Percentiles rank a stretch among this genome's conserved stretches.
Evolutionary conservation across 179 eudicot genomes (phyloP).

Genomic region (Beta corolliflora): DNA sequence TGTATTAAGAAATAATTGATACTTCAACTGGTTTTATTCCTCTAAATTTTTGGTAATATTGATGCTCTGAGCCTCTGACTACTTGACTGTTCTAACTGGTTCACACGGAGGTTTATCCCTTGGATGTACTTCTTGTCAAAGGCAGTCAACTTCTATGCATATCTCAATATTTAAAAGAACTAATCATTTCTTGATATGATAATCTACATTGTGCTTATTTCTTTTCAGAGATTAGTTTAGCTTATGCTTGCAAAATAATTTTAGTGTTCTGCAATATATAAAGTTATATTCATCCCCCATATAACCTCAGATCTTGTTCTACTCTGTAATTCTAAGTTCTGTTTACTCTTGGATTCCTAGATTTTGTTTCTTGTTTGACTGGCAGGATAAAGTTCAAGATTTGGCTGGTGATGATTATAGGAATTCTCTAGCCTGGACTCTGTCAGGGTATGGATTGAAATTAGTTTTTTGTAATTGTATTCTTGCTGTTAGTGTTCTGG

Average conservation of each 20-base stretch:
- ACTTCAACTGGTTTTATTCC: background rate
- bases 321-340: background rate
- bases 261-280: background rate
- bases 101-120: background rate
- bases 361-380: slow-evolving; percentile 29
- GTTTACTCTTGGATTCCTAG: background rate
- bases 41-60: background rate
- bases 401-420: slow-evolving; percentile 96
- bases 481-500: background rate
- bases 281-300: slow-evolving; percentile 4
- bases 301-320: background rate
- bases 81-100: background rate
- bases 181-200: background rate
- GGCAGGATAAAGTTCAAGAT: slow-evolving; percentile 82
- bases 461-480: slow-evolving; percentile 21
- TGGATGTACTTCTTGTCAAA: background rate
- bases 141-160: background rate
- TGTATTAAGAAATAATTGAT: background rate
- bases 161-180: background rate
- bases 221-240: background rate
- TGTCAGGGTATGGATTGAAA: slow-evolving; percentile 92
- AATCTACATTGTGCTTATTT: background rate
- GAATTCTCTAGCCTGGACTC: slow-evolving; percentile 84
- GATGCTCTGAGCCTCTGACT: too few species aligned
- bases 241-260: background rate